A percentile compares a stretch with the other conserved stretches of the same genome.
Conservation (phyloP, 345 rosid genomes). For the Salix suchowensis region DNA sequence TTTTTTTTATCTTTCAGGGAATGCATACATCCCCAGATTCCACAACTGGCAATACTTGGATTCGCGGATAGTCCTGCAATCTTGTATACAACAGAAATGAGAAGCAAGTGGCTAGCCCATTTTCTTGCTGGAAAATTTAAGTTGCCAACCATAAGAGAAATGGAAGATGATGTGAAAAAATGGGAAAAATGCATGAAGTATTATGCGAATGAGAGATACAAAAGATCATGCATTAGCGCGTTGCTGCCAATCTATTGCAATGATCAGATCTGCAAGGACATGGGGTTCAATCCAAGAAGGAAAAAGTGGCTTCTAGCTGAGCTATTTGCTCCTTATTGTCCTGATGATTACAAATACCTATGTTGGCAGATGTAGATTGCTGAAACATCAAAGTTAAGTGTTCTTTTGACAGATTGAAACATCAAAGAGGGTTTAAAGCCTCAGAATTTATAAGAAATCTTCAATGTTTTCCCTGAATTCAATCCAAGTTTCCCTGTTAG, state of each 20-base stretch:
- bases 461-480: background rate
- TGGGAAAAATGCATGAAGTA: constrained; percentile 23
- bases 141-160: constrained; percentile 28
- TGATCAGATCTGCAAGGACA: constrained; percentile 34
- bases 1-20: constrained; percentile 20
- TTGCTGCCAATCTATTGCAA: constrained; percentile 31
- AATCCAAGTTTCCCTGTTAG: background rate
- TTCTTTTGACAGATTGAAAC: background rate
- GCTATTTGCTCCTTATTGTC: constrained; percentile 23
- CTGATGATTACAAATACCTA: constrained; percentile 19
- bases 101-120: constrained; percentile 37
- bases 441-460: background rate
- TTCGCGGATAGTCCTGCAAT: constrained; percentile 23
- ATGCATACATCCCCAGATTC: constrained; percentile 37
- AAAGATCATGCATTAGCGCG: constrained; percentile 14
- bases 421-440: background rate
- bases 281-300: constrained; percentile 31
- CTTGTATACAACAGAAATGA: constrained; percentile 28
- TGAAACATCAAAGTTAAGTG: background rate
- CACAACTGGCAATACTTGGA: constrained; percentile 39
- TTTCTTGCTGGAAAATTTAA: constrained; percentile 21
- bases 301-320: constrained; percentile 23
- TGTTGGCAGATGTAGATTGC: background rate
- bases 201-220: constrained; percentile 12
- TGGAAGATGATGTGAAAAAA: constrained; percentile 23